Evolutionary conservation across 139 green algal genomes (phyloP), one percentile per base, ranked within the genome.

Genomic region (Diplosphaera chodatii): DNA sequence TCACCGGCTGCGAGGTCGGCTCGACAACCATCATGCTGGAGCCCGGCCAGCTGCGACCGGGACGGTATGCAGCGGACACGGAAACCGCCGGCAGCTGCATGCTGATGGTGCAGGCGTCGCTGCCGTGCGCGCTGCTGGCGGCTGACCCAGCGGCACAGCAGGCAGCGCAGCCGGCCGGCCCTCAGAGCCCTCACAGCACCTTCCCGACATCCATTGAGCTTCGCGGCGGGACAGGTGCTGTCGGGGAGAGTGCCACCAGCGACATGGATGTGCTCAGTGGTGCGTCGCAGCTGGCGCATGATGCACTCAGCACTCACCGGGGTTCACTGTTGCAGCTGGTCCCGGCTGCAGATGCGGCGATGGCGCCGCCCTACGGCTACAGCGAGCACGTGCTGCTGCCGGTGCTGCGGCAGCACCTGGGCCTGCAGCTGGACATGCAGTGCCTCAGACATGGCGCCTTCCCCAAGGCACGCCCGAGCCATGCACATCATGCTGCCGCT

Each of bases 361-460:
- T 92, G 71, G 91, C 91, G 1, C 91, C 91, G 0, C 88, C 91
- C 4, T 77, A 83, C 0, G 82, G 72, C 69, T 95, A 96, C 80
- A 64, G 89, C 48, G 69, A 83, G 59, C 80, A 92, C 18, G 87
- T 95, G 31, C 77, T 96, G 71, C 71, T 83, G 59, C 91, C 91
- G 13, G 77, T 75, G 30, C 81, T 95, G 34, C 55, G 65, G 16
- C 56, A 64, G 22, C 71, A 80, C n/a, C 73, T 90, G 34, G 80
- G 79, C 4, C 18, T 87, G 1, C 20, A 81, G 0, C 20, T 80
- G 2, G 48, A 78, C 55, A 40, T 94, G 68, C 29, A 76, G 20
- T 65, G 91, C 8, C 29, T 78, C 8, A 67, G 82, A 22, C 73
- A 87, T 0, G 91, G 91, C 5, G 95, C 94, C 80, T 93, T 86